A percentile compares a stretch with the other conserved stretches of the same genome.
Conservation (phyloP, 306 rosid genomes). For the Dryas octopetala region DNA sequence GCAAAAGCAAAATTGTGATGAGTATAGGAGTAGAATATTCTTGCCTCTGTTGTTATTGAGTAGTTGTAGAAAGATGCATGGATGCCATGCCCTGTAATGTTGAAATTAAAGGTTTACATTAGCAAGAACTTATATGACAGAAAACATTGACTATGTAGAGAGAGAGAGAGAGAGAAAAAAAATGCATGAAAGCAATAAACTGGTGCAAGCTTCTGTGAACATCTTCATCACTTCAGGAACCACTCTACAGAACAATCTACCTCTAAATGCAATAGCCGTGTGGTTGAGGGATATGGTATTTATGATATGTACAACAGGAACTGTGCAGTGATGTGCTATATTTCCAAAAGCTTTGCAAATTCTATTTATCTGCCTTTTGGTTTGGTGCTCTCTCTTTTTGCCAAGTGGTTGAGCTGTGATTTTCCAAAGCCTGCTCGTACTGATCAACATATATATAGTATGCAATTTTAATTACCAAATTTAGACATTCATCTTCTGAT, state of each 20-base stretch:
- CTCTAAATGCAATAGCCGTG: no score
- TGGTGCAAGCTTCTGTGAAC: conserved; percentile 22
- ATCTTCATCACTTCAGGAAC: conserved; percentile 31
- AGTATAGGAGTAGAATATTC: neutral
- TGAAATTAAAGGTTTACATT: neutral
- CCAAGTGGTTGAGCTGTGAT: neutral
- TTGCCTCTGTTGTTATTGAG: conserved; percentile 64
- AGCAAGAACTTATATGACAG: neutral
- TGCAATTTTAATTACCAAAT: neutral
- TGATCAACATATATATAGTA: no score
- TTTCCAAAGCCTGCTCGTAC: no score
- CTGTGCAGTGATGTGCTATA: no score
- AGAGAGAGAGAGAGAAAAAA: conserved; percentile 27
- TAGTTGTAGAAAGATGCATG: conserved; percentile 53
- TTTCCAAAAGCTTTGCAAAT: no score
- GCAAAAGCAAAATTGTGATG: neutral
- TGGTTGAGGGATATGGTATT: no score
- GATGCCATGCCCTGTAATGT: conserved; percentile 47
- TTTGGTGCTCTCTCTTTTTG: neutral
- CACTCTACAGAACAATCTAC: no score
- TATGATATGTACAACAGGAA: no score
- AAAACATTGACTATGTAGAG: no score
- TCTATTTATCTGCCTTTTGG: neutral
- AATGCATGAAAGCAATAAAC: conserved; percentile 34
- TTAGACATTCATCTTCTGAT: neutral